Evolutionary conservation across 1,284 basidiomycete species (phyloP), one percentile per base, ranked within the genome.

Genomic region (Somion occarium): DNA sequence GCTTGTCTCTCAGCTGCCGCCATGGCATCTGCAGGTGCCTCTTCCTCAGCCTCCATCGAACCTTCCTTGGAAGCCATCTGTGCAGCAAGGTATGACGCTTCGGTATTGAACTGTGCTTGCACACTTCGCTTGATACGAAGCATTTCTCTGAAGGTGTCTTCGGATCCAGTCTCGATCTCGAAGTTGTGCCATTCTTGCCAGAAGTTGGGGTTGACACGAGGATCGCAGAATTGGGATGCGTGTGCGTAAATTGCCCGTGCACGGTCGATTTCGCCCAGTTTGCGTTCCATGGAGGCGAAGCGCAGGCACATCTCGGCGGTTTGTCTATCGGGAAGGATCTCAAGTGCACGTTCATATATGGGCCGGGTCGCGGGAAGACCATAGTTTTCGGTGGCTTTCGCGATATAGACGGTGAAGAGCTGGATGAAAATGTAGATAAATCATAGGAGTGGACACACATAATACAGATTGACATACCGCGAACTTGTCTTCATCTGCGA

Each of bases 121-220:
- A 99, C 96, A 59, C 92, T 93, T 50, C 97, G 84, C 72, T 97
- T 98, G 77, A 99, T 98, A 38, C 97, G 86, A 53, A 99, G 72
- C 92, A 98, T 98, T 74, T 99, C 96, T 60, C 95, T 79, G 85
- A 99, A 99, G 0, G 96, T 98, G 65, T 99, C 96, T 69, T 99
- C 97, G 1, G 92, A 95, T 0, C 96, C 96, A 1, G 93, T 94
- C 69, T 98, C 94, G 68, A 98, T 92, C 73, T 99, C 96, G 73
- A 99, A 99, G 48, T 76, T 76, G 69, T 98, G 96, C 96, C 96
- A 99, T 68, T 95, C 92, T 45, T 80, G 73, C 96, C 97, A 99
- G 76, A 98, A 99, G 55, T 87, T 86, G 46, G 91, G 82, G 62
- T 90, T 80, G 56, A 89, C 82, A 30, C 96, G 82, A 18, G 96